Percentiles rank a stretch among this genome's conserved stretches.
Evolutionary conservation across 352 stramenopile species (phyloP).

Genomic region (Globisporangium canariense): DNA sequence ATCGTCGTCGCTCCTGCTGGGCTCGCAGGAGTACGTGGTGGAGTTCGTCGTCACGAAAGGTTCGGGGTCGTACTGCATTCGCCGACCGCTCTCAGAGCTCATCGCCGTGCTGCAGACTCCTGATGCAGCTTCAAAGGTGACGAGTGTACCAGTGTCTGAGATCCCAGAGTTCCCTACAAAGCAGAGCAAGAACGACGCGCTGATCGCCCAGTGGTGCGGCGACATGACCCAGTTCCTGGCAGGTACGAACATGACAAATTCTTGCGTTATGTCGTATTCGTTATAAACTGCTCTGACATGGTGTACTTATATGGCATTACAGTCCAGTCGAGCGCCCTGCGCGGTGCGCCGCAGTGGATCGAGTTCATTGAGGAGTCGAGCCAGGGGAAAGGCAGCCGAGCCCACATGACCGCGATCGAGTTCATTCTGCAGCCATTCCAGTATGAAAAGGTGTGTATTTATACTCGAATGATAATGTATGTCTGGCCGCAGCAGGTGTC

Average conservation of each 20-base stretch:
- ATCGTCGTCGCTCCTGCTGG: conserved; percentile 24
- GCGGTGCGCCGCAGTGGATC: conserved; percentile 47
- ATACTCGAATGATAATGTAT: no score
- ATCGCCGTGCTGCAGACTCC: conserved; percentile 29
- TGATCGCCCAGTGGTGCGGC: conserved; percentile 64
- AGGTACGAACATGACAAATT: conserved; percentile 11
- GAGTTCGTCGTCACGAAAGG: conserved; percentile 64
- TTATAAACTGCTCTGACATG: not conserved
- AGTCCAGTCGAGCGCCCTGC: conserved; percentile 20
- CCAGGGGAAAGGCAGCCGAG: conserved; percentile 39
- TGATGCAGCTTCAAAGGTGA: not conserved
- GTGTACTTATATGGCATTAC: not conserved
- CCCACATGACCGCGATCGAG: conserved; percentile 79
- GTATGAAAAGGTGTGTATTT: conserved; percentile 46
- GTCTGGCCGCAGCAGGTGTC: not conserved
- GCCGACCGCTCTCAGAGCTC: conserved; percentile 38
- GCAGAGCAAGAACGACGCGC: conserved; percentile 38
- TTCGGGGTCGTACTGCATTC: conserved; percentile 49
- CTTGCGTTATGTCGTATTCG: not conserved
- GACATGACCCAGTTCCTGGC: conserved; percentile 59
- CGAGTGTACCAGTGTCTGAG: not conserved
- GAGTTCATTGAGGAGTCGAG: conserved; percentile 48
- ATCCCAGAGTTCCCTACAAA: conserved; percentile 51
- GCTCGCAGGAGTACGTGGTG: conserved; percentile 31
- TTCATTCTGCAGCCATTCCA: conserved; percentile 83